Base-by-base conservation (phyloP, 345 rosid genomes). In the Melaleuca alternifolia region DNA sequence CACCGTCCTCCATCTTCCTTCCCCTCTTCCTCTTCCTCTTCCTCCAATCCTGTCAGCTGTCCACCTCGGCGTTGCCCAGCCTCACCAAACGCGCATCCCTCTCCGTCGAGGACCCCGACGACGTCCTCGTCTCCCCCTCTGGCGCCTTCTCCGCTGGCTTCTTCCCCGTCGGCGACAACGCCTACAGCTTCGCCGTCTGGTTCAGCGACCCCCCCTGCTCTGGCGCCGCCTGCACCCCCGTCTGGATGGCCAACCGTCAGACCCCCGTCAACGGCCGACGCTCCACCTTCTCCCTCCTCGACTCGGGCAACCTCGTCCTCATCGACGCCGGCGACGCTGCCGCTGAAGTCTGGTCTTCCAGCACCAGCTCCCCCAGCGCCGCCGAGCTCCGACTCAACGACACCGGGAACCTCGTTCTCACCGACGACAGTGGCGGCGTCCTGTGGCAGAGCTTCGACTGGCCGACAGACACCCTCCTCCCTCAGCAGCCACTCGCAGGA, bases 171-270 rank as follows among this genome's bases (percentile, higher is more conserved):
- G 92, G 90, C 53, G 8, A 28, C 30, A 89, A 91, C 53, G 90
- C 91, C 48, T 86, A 81, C 52, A 50, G 77, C 87, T 89, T 90
- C 76, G 85, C 90, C 28, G 33, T 87, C n/a, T 91, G 92, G 92
- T 87, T 87, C 84, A 85, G 71, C 85, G 18, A 81, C 9, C 44
- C 91, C 18, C 2, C 86, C 1, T 76, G 62, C 86, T 21, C 59
- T 57, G 62, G 87, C 1, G 53, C 44, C 83, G 13, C 26, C 59
- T 82, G 90, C 20, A 28, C 86, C n/a, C 81, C 65, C 26, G 86
- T 91, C n/a, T 91, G 91, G 92, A 91, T 89, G 91, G 92, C 94
- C 24, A 92, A 92, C 87, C 90, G 90, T 2, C 86, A 90, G 61
- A 7, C n/a, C 10, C 92, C 93, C 0, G 91, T 89, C 30, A 92